phyloP scores from a whole-genome alignment of 208 protist genomes.

The Trypanosomatidae sp. region DNA sequence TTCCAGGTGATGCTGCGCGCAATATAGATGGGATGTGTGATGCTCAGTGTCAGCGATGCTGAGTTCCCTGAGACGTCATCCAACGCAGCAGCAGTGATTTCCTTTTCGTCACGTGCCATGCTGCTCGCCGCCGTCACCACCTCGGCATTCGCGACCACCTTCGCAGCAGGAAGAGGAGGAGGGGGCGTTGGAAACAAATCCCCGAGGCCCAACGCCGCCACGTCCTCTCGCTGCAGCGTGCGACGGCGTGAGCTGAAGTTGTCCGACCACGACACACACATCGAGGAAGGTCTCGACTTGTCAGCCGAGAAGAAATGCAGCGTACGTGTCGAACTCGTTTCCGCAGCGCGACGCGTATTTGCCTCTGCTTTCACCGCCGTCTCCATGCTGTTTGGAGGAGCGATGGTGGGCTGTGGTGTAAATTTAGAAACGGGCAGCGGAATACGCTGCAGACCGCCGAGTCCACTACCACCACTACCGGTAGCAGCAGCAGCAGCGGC shows the following conservation, averaged over 20 bases:
- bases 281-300: too few species aligned
- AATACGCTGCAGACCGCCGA: slow-evolving; percentile 40
- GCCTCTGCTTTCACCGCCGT: too few species aligned
- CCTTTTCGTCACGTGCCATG: too few species aligned
- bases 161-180: neutral
- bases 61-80: neutral
- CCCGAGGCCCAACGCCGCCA: slow-evolving; percentile 23
- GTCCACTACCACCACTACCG: slow-evolving; percentile 1
- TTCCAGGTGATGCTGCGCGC: slow-evolving; percentile 64
- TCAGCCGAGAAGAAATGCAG: too few species aligned
- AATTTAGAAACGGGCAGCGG: slow-evolving; percentile 19
- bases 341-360: neutral
- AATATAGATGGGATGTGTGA: slow-evolving; percentile 44
- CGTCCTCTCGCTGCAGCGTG: neutral
- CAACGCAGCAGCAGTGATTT: neutral
- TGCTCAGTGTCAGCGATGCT: slow-evolving; percentile 31
- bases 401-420: too few species aligned
- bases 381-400: too few species aligned
- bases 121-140: neutral
- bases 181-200: slow-evolving; percentile 41
- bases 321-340: too few species aligned
- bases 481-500: slow-evolving; percentile 27
- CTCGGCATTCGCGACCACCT: too few species aligned
- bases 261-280: too few species aligned
- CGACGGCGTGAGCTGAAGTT: too few species aligned